Conservation (phyloP, 129 eudicot species). For the Pittosporum tobira region DNA sequence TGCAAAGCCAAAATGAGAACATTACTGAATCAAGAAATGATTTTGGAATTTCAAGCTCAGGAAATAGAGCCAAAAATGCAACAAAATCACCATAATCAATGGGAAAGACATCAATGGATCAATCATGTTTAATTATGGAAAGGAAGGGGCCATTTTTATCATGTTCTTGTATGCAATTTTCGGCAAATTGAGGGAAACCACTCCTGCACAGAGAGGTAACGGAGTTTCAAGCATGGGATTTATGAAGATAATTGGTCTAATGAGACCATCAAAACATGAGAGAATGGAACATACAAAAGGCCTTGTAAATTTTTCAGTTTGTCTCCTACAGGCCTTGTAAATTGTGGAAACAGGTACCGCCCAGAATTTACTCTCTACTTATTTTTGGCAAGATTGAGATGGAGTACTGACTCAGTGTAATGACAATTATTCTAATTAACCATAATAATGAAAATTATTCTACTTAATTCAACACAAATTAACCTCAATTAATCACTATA, state of each 20-base stretch:
- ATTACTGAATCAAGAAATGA: slow-evolving; percentile 9
- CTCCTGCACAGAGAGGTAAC: slow-evolving; percentile 31
- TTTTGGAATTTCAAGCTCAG: slow-evolving; percentile 18
- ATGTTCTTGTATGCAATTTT: slow-evolving; percentile 33
- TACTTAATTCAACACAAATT: neutral
- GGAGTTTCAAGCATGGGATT: slow-evolving; percentile 40
- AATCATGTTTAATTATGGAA: slow-evolving; percentile 31
- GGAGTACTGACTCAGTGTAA: neutral
- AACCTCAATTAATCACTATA: neutral
- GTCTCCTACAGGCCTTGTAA: slow-evolving; percentile 80
- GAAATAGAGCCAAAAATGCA: slow-evolving; percentile 16
- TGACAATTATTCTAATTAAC: neutral
- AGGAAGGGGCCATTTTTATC: slow-evolving; percentile 19
- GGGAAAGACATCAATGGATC: slow-evolving; percentile 35
- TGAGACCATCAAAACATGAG: slow-evolving; percentile 46
- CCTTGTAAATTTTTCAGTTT: slow-evolving; percentile 42
- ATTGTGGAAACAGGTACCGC: slow-evolving; percentile 88
- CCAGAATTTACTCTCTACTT: too few species aligned
- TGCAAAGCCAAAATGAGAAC: slow-evolving; percentile 6
- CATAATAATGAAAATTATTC: neutral
- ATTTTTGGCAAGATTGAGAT: neutral
- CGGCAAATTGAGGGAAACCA: slow-evolving; percentile 26
- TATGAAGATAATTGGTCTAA: slow-evolving; percentile 61
- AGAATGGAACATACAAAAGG: slow-evolving; percentile 26
- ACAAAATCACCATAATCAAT: slow-evolving; percentile 34